Conservation (phyloP, 1,284 basidiomycete species). For the Malassezia obtusa region DNA sequence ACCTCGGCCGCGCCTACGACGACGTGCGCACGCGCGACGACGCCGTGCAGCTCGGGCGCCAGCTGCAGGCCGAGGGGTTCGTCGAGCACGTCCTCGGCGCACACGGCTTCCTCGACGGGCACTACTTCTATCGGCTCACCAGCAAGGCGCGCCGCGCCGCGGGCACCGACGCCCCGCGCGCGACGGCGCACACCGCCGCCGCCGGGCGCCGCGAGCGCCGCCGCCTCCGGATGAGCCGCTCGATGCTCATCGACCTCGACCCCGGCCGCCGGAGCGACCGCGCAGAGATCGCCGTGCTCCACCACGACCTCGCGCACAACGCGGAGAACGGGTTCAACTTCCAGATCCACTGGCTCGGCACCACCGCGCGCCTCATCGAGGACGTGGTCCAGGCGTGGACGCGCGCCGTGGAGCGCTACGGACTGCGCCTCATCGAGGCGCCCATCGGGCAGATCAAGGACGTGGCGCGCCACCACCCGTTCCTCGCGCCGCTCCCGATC, state of each 20-base stretch:
- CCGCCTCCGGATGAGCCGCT: slow-evolving; percentile 34
- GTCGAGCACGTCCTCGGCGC: slow-evolving; percentile 39
- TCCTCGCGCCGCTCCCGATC: slow-evolving; percentile 42
- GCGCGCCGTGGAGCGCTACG: slow-evolving; percentile 75
- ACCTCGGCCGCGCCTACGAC: slow-evolving; percentile 35
- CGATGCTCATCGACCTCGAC: slow-evolving; percentile 42
- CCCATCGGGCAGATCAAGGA: slow-evolving; percentile 47
- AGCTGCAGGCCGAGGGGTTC: slow-evolving; percentile 30
- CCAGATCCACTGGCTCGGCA: slow-evolving; percentile 93
- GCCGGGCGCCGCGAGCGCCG: slow-evolving; percentile 5
- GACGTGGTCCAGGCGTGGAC: slow-evolving; percentile 77
- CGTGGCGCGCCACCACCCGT: slow-evolving; percentile 40
- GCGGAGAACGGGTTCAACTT: slow-evolving; percentile 47
- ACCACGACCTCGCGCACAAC: slow-evolving; percentile 47
- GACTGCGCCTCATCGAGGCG: slow-evolving; percentile 77
- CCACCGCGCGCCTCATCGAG: slow-evolving; percentile 88
- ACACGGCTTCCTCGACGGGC: slow-evolving; percentile 45
- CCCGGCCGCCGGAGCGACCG: slow-evolving; percentile 34
- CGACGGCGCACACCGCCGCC: neutral
- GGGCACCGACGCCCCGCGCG: neutral
- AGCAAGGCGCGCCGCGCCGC: neutral
- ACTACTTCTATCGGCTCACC: slow-evolving; percentile 39
- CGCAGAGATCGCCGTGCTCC: slow-evolving; percentile 42
- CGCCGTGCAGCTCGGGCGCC: slow-evolving; percentile 31
- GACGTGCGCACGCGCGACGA: slow-evolving; percentile 41